These are phyloP conservation scores for Leccinum rimulosum DNA, from an alignment of 768 basidiomycete genomes.

Conservation along the genomic window DNA sequence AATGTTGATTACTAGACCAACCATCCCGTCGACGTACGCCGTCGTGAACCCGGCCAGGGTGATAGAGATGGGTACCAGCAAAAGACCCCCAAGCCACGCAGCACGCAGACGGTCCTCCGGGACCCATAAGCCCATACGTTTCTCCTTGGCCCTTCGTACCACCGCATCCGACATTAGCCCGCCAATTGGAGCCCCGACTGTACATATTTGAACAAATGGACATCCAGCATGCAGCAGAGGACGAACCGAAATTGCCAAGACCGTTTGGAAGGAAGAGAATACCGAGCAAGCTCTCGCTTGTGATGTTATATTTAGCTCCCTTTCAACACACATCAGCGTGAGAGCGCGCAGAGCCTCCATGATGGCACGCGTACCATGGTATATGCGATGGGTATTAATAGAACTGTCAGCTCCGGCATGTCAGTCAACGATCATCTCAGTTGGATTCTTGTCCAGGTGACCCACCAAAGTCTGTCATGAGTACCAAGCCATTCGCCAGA, in stretches of 20 bases:
- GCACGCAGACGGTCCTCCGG: constrained; percentile 69
- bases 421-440: not conserved
- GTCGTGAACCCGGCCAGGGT: constrained; percentile 49
- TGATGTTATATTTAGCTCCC: constrained; percentile 42
- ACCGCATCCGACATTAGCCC: constrained; percentile 58
- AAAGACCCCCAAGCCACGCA: constrained; percentile 41
- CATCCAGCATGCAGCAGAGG: not conserved
- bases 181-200: constrained; percentile 60
- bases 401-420: constrained; percentile 19
- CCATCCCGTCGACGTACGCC: constrained; percentile 44
- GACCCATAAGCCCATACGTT: constrained; percentile 56
- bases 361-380: constrained; percentile 49
- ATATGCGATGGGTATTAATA: constrained; percentile 62
- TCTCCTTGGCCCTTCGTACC: constrained; percentile 45
- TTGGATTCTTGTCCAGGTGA: constrained; percentile 12
- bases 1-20: constrained; percentile 52
- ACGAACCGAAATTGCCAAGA: constrained; percentile 26
- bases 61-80: constrained; percentile 54
- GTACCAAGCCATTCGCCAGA: constrained; percentile 34
- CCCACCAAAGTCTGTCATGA: constrained; percentile 31
- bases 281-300: constrained; percentile 24
- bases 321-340: constrained; percentile 22
- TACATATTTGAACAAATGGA: not conserved
- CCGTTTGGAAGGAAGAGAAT: constrained; percentile 27
- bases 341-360: not conserved